Percentiles rank a stretch among this genome's conserved stretches.
Evolutionary conservation across 1,284 basidiomycete genomes (phyloP).

Genomic region (Cutaneotrichosporon mucoides): DNA sequence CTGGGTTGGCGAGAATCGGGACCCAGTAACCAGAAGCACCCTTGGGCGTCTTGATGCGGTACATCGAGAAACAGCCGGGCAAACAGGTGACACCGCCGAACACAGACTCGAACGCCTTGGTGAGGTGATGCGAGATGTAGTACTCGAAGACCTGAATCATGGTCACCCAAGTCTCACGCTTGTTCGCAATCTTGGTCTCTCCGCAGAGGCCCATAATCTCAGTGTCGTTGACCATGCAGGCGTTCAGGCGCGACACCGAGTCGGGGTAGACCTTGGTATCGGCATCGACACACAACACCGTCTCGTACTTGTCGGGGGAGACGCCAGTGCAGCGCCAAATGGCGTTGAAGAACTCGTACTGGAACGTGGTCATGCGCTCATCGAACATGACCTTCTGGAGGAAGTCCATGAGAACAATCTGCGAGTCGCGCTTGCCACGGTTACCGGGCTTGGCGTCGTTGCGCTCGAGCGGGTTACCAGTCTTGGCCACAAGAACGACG

Average conservation of each 20-base stretch:
- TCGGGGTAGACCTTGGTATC: constrained; percentile 98
- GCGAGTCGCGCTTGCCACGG: constrained; percentile 96
- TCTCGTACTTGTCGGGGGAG: constrained; percentile 93
- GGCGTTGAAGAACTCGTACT: constrained; percentile 99
- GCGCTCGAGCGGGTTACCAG: constrained; percentile 83
- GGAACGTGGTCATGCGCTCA: constrained; percentile 98
- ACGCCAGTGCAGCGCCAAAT: constrained; percentile 92
- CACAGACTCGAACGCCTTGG: constrained; percentile 98
- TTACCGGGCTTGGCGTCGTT: constrained; percentile 93
- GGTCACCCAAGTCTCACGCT: constrained; percentile 94
- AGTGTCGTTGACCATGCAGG: constrained; percentile 90
- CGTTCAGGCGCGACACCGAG: constrained; percentile 83
- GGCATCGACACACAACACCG: constrained; percentile 95
- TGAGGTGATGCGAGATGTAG: constrained; percentile 98
- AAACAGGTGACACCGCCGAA: constrained; percentile 99
- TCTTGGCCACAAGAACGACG: constrained; percentile 90
- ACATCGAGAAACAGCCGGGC: constrained; percentile 99
- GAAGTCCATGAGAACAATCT: constrained; percentile 97
- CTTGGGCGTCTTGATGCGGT: constrained; percentile 96
- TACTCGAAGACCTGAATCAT: constrained; percentile 98
- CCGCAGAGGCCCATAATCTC: constrained; percentile 99
- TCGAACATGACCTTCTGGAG: constrained; percentile 99
- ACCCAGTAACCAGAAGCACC: constrained; percentile 92
- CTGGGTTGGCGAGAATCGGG: constrained; percentile 92
- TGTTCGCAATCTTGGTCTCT: constrained; percentile 99